phyloP scores from a whole-genome alignment of 805 yeast genomes.

The Lipomyces sp. region DNA sequence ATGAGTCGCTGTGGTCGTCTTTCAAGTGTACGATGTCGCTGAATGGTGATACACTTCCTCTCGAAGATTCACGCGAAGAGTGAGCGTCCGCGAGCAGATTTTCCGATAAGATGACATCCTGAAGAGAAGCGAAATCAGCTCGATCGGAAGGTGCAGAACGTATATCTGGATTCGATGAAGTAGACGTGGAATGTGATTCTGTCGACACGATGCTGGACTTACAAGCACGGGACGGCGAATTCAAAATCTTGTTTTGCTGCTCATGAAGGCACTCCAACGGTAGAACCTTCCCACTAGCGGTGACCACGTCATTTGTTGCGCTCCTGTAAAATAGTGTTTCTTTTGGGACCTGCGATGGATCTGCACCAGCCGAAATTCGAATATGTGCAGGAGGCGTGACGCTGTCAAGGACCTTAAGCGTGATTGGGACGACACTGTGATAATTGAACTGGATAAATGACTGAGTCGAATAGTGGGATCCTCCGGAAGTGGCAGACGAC shows the following conservation, averaged over 20 bases:
- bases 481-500: background rate
- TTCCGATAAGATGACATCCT: background rate
- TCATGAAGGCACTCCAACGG: background rate
- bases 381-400: constrained; percentile 6
- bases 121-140: background rate
- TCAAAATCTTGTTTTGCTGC: background rate
- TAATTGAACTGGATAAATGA: background rate
- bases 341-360: background rate
- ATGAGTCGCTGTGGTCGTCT: background rate
- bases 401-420: background rate
- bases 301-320: background rate
- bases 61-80: background rate
- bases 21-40: background rate
- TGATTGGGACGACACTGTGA: background rate
- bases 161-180: background rate
- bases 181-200: background rate
- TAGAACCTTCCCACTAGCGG: background rate
- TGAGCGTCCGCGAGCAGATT: background rate
- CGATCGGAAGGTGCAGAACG: background rate
- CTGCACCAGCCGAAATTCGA: background rate
- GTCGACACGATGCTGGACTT: background rate
- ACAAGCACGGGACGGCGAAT: background rate
- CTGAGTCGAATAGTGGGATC: background rate
- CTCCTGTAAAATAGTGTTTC: background rate
- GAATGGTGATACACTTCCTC: background rate